Conservation (phyloP, 768 basidiomycete genomes). For the Termitomyces sp. region DNA sequence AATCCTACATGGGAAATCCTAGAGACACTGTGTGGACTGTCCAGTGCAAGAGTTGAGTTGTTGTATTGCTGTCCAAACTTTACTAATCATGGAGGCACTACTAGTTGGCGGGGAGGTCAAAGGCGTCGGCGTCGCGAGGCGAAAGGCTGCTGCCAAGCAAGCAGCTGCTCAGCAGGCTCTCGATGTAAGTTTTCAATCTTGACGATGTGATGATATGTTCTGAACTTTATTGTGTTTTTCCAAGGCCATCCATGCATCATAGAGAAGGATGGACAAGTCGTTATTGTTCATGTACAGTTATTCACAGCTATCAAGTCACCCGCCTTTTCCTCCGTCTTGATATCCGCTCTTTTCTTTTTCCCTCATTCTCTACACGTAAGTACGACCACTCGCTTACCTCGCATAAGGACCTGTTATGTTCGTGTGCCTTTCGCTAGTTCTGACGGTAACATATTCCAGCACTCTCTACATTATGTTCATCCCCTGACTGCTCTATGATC, state of each 20-base stretch:
- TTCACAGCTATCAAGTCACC: not conserved
- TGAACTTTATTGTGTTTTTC: not conserved
- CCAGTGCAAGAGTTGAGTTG: conserved; percentile 47
- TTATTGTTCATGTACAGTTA: not conserved
- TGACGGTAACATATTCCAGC: not conserved
- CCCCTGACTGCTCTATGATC: not conserved
- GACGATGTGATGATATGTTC: not conserved
- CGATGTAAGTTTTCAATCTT: conserved; percentile 20
- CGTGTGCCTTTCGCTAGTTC: not conserved
- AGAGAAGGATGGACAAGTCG: not conserved
- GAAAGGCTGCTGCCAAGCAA: conserved; percentile 44
- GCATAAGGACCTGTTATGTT: too few relatives aligned
- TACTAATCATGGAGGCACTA: conserved; percentile 1
- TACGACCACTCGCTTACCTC: too few relatives aligned
- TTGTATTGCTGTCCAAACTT: not conserved
- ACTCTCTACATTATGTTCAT: not conserved
- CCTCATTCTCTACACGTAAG: too few relatives aligned
- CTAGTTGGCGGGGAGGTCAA: conserved; percentile 43
- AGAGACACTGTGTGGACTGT: conserved; percentile 42
- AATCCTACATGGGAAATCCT: conserved; percentile 33
- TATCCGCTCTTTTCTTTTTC: too few relatives aligned
- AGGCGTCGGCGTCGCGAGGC: conserved; percentile 39
- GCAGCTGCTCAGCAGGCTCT: conserved; percentile 42
- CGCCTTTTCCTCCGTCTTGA: not conserved
- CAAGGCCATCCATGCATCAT: conserved; percentile 6